phyloP scores from a whole-genome alignment of 2,329 filamentous ascomycete species.

The Falciphora oryzae region DNA sequence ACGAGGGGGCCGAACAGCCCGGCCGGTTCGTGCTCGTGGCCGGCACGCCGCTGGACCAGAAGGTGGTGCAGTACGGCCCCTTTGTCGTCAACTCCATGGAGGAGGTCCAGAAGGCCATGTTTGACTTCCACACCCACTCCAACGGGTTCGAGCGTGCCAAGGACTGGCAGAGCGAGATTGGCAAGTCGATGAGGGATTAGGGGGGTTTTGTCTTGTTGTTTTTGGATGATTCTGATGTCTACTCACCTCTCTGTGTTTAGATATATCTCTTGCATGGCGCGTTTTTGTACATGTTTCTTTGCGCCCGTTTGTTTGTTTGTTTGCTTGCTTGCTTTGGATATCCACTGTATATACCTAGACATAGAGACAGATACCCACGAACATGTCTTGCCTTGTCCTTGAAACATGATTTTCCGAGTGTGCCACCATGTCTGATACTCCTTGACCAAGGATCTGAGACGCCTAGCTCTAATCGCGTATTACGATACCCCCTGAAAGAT shows the following conservation, averaged over 20 bases:
- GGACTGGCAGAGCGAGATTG: constrained; percentile 82
- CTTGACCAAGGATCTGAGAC: too few relatives aligned
- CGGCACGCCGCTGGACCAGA: constrained; percentile 73
- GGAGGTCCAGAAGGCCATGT: constrained; percentile 69
- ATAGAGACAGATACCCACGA: neutral
- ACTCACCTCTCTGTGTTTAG: neutral
- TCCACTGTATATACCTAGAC: neutral
- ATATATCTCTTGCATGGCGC: neutral
- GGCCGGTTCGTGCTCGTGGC: constrained; percentile 66
- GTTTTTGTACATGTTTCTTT: neutral
- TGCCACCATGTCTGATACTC: too few relatives aligned
- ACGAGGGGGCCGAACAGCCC: constrained; percentile 53
- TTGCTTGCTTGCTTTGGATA: neutral
- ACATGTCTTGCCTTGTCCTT: neutral
- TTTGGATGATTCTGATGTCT: neutral
- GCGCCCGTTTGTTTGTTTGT: neutral
- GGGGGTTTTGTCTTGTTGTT: neutral
- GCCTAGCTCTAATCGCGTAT: too few relatives aligned
- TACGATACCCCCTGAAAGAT: too few relatives aligned
- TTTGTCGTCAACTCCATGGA: constrained; percentile 72
- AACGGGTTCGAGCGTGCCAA: constrained; percentile 78
- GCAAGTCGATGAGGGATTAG: constrained; percentile 59
- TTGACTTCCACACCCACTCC: constrained; percentile 64
- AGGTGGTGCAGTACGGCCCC: constrained; percentile 77
- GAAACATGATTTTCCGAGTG: neutral